phyloP scores from a whole-genome alignment of 192 early-diverging fungal genomes.

The Coemansia aciculifera region DNA sequence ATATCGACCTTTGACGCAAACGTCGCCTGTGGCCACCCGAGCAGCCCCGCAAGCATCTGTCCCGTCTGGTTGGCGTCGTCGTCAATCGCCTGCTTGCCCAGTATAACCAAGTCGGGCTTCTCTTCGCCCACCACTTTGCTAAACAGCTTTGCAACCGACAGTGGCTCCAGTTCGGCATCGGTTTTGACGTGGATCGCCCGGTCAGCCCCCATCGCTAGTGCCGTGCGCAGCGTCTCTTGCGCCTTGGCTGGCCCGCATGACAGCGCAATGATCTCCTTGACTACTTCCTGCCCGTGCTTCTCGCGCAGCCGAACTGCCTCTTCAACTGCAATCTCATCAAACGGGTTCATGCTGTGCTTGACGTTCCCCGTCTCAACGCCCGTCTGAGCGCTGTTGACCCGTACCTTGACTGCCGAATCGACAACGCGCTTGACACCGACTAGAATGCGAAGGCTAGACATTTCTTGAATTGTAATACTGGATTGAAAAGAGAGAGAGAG shows the following conservation, averaged over 20 bases:
- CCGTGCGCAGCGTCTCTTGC: conserved; percentile 91
- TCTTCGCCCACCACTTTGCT: conserved; percentile 85
- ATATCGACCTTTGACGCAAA: conserved; percentile 97
- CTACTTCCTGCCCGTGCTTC: conserved; percentile 60
- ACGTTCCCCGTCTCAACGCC: conserved; percentile 89
- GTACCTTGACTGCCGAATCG: conserved; percentile 98
- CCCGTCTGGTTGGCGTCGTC: conserved; percentile 97
- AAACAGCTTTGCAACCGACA: conserved; percentile 90
- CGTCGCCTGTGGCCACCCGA: conserved; percentile 94
- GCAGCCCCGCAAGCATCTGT: conserved; percentile 96
- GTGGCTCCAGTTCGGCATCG: conserved; percentile 78
- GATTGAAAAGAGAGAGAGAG: conserved; percentile 1
- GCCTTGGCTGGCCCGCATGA: conserved; percentile 86
- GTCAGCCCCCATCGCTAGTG: conserved; percentile 98
- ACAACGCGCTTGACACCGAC: conserved; percentile 96
- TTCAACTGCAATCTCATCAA: conserved; percentile 99
- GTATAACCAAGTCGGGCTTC: conserved; percentile 90
- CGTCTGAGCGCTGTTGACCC: conserved; percentile 82
- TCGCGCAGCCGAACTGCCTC: conserved; percentile 94
- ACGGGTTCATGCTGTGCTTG: conserved; percentile 99
- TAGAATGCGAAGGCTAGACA: conserved; percentile 70
- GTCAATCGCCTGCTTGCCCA: conserved; percentile 99
- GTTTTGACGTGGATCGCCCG: conserved; percentile 90
- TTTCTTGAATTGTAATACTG: conserved; percentile 10
- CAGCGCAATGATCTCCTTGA: conserved; percentile 83